Percentiles rank a stretch among this genome's conserved stretches.
These are phyloP conservation scores for Bipolaris cookei DNA, from an alignment of 2,329 filamentous ascomycete species.

Conservation along the genomic window DNA sequence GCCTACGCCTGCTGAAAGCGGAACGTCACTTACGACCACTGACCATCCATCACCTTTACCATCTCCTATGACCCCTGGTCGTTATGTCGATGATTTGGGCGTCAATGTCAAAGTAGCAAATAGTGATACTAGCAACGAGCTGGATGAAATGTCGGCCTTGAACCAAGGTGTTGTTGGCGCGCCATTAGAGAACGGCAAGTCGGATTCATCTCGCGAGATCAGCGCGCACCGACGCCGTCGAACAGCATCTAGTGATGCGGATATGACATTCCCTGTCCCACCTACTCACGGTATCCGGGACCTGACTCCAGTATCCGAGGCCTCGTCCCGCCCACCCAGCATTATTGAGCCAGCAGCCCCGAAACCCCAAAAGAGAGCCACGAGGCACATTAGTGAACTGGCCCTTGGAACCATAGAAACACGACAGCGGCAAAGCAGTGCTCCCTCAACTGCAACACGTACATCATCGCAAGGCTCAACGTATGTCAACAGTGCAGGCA, in stretches of 20 bases:
- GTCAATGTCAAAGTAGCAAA: conserved; percentile 46
- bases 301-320: conserved; percentile 32
- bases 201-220: conserved; percentile 19
- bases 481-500: conserved; percentile 16
- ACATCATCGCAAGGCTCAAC: conserved; percentile 25
- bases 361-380: conserved; percentile 22
- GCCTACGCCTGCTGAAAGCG: conserved; percentile 32
- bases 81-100: conserved; percentile 34
- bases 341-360: conserved; percentile 27
- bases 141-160: conserved; percentile 35
- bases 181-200: conserved; percentile 33
- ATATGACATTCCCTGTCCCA: conserved; percentile 32
- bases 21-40: conserved; percentile 40
- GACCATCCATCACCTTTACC: conserved; percentile 42
- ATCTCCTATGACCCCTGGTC: conserved; percentile 46
- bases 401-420: conserved; percentile 19
- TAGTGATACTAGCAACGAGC: conserved; percentile 44
- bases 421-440: conserved; percentile 31
- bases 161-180: conserved; percentile 34
- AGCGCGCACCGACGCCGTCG: conserved; percentile 38
- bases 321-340: conserved; percentile 31
- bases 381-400: conserved; percentile 25
- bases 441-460: conserved; percentile 25
- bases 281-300: conserved; percentile 21
- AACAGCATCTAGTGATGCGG: conserved; percentile 45